These are phyloP conservation scores for Dactylellina parvicollis DNA, from an alignment of 2,329 filamentous ascomycete genomes.

Conservation along the genomic window DNA sequence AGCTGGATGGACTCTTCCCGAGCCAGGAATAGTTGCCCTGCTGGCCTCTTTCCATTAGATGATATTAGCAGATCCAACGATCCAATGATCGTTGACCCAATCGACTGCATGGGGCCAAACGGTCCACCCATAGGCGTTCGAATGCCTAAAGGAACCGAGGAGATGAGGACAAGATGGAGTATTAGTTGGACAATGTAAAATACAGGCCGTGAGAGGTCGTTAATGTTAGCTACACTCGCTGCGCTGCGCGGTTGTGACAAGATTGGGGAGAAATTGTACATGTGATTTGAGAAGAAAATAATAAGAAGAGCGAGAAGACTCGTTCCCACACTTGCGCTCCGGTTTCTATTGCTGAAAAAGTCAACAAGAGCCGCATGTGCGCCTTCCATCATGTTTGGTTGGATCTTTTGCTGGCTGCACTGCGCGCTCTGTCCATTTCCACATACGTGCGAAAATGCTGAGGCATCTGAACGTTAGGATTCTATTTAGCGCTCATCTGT, in stretches of 20 bases:
- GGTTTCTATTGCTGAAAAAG: too few species aligned
- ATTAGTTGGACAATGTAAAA: background rate
- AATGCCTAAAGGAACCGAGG: background rate
- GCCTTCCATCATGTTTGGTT: slow-evolving; percentile 13
- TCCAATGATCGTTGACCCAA: slow-evolving; percentile 14
- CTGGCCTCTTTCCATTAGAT: slow-evolving; percentile 40
- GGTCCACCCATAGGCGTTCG: background rate
- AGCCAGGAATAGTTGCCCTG: slow-evolving; percentile 44
- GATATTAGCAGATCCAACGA: slow-evolving; percentile 35
- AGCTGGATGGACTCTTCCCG: slow-evolving; percentile 8
- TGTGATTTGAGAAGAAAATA: too few species aligned
- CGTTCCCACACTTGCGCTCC: too few species aligned
- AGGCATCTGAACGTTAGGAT: slow-evolving; percentile 53
- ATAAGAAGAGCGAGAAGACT: too few species aligned
- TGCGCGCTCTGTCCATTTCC: slow-evolving; percentile 37
- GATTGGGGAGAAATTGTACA: too few species aligned
- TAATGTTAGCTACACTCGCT: too few species aligned
- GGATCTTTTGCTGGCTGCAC: slow-evolving; percentile 28
- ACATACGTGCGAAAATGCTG: slow-evolving; percentile 50
- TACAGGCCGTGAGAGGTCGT: too few species aligned
- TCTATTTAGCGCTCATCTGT: slow-evolving; percentile 56
- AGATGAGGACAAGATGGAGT: slow-evolving; percentile 3
- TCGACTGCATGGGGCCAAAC: slow-evolving; percentile 30
- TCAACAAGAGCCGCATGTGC: too few species aligned
- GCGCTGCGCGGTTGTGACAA: too few species aligned